Evolutionary conservation across 164 flowering plant species (phyloP), one percentile per base, ranked within the genome.

Genomic region (Saururus chinensis): DNA sequence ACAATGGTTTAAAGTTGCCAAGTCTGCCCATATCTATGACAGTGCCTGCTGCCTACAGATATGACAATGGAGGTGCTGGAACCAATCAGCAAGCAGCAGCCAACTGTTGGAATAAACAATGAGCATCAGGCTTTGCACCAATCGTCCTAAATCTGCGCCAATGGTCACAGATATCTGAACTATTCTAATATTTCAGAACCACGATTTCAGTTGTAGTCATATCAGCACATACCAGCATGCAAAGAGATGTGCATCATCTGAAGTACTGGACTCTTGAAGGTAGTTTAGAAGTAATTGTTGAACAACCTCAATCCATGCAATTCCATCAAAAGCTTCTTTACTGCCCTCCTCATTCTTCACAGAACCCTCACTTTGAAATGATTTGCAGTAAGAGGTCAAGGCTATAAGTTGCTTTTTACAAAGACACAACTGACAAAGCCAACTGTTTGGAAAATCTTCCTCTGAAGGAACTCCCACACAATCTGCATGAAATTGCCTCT

Each of bases 221-320:
- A 12, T 45, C 14, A 45, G 40, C 56, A 82, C 89, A 53, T 61
- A 95, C 99, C 99, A 95, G 61, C 95, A 86, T 45, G 84, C 81
- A 76, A 85, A 85, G 21, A 87, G 76, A 70, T 88, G 84, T 58
- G 73, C 70, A 70, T 85, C 97, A 71, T 88, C 99, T 60, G 79
- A 59, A 68, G 91, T 81, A 51, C 77, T 79, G 59, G 79, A 70
- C 71, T 81, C 97, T 67, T 87, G 87, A 57, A 95, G 86, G 68
- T 83, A 83, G 75, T 90, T 86, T 71, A 95, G 65, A 57, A 95
- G 93, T 79, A 88, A 73, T 74, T 91, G 97, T 68, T 87, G 97
- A 60, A 88, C 78, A 68, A 87, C 72, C 73, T 88, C 97, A 74
- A 79, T 19, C 60, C 78, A 79, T 41, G 84, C 60, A 66, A 79